Percentiles rank a stretch among this genome's conserved stretches.
These are phyloP conservation scores for Tricholoma furcatifolium DNA, from an alignment of 768 basidiomycete species.

Conservation along the genomic window DNA sequence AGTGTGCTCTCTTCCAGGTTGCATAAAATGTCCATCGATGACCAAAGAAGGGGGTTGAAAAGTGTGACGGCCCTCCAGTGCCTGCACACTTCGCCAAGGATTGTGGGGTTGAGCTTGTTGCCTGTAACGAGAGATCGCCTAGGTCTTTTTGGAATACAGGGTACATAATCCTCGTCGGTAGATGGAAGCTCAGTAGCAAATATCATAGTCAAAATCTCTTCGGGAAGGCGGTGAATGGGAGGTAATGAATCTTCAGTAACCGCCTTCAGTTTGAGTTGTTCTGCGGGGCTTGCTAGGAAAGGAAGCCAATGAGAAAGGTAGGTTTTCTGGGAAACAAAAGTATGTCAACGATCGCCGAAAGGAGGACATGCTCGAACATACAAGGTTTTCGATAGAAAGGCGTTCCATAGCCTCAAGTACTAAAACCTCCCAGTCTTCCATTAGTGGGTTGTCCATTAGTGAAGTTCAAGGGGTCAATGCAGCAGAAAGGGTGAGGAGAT, in stretches of 20 bases:
- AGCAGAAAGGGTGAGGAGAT: too few species aligned
- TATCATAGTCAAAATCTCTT: background rate
- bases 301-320: background rate
- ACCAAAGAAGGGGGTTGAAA: conserved; percentile 1
- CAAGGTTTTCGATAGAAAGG: background rate
- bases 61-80: conserved; percentile 1
- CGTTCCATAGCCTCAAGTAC: background rate
- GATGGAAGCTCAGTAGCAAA: background rate
- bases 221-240: conserved; percentile 1
- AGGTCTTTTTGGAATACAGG: background rate
- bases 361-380: background rate
- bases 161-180: background rate
- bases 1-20: background rate
- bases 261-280: background rate
- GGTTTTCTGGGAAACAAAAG: background rate
- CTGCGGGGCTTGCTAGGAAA: background rate
- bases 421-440: too few species aligned
- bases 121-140: background rate
- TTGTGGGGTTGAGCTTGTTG: background rate
- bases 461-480: too few species aligned
- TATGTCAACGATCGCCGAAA: background rate
- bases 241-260: background rate
- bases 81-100: conserved; percentile 7
- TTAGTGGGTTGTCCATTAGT: too few species aligned
- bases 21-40: background rate